Conservation (phyloP, 2,329 filamentous ascomycete species). For the Ophiostoma tasmaniense region DNA sequence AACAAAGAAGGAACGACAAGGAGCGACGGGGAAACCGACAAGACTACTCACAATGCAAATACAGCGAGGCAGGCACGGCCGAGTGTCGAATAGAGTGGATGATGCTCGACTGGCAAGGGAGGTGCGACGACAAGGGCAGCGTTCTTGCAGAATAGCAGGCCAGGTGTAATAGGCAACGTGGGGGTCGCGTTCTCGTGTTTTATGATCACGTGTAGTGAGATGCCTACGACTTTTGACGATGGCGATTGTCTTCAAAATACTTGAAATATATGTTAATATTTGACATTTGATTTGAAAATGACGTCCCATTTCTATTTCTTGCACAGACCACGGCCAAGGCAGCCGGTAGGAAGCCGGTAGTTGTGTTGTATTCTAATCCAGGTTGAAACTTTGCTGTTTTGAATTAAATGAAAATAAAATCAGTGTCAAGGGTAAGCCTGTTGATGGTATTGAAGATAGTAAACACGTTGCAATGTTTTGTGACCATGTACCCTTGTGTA, state of each 20-base stretch:
- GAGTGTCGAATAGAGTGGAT: not conserved
- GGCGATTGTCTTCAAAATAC: not conserved
- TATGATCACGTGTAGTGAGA: not conserved
- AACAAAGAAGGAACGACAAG: not conserved
- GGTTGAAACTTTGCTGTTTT: not conserved
- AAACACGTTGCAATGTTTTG: too few relatives aligned
- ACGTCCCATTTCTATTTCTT: not conserved
- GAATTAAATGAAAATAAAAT: not conserved
- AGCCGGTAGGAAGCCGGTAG: not conserved
- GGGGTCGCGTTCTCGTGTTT: not conserved
- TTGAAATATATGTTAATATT: not conserved
- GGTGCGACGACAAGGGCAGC: not conserved
- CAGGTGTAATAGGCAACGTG: not conserved
- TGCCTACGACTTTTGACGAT: not conserved
- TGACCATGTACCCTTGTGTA: not conserved
- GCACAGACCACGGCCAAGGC: not conserved
- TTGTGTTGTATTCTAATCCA: not conserved
- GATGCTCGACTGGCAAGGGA: not conserved
- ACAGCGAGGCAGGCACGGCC: not conserved
- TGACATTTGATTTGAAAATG: not conserved
- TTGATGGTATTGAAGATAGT: too few relatives aligned
- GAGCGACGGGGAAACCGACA: not conserved
- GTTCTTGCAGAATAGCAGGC: too few relatives aligned
- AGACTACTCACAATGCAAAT: not conserved
- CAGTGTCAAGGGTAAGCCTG: not conserved